Evolutionary conservation across 495 filamentous ascomycete species (phyloP), one percentile per base, ranked within the genome.

Genomic region (Elasticomyces elasticus): DNA sequence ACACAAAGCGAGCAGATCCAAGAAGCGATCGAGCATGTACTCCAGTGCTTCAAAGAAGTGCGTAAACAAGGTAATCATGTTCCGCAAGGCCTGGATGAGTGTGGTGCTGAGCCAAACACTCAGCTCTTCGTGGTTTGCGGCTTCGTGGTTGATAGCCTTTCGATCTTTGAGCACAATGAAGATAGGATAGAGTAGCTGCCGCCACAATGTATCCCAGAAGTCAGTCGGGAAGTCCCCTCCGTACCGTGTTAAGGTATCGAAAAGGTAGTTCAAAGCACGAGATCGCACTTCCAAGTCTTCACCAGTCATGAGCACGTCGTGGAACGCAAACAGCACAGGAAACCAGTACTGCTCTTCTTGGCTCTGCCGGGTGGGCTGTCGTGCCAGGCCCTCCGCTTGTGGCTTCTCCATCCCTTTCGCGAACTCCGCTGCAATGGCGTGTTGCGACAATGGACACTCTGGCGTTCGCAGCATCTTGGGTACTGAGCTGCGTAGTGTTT

Each of bases 51-150:
- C 88, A 60, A 97, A 99, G 69, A 96, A 97, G 67, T 99, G 92
- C 0, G 92, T 99, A 65, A 99, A 97, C 23, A 99, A 79, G 0
- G 85, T 89, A 62, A 99, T 96, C 85, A 99, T 95, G 69, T 95
- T 97, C 44, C 92, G 81, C 58, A 99, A 72, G 15, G 92, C 92
- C 67, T 99, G 92, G 42, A 99, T 99, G 89, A 99, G 97, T 19
- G 92, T 99, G 0, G 92, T 99, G 12, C 89, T 95, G 30, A 99
- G 76, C 92, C 92, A 99, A n/a, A 99, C 92, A 0, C 91, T 95
- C 19, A 96, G 75, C 61, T 95, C 89, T 66, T 99, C 92, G 59
- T 95, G 89, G 55, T 87, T 95, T 46, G 81, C 80, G 86, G 96
- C 94, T 67, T 99, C 92, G 0, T 90, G 92, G 33, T 58, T 62